phyloP scores from a whole-genome alignment of 2,329 filamentous ascomycete genomes.

The Clarireedia paspali region DNA sequence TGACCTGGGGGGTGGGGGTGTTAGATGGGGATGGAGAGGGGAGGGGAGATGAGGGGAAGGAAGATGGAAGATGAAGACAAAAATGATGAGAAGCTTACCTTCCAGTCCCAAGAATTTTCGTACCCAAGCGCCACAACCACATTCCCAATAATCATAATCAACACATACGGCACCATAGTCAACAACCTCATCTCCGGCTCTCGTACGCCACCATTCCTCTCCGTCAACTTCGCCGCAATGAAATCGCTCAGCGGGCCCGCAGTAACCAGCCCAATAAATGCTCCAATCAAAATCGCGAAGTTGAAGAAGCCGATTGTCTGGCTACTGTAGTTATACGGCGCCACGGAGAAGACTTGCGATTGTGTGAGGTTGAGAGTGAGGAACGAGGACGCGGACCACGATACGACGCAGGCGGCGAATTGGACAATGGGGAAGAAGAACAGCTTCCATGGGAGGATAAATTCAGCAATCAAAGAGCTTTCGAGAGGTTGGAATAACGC shows the following conservation, averaged over 20 bases:
- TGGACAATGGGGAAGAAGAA: constrained; percentile 56
- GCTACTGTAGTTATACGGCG: constrained; percentile 26
- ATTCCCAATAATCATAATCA: constrained; percentile 42
- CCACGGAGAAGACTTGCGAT: constrained; percentile 30
- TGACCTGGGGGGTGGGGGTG: background rate
- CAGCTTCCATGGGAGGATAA: constrained; percentile 56
- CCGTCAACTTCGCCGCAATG: constrained; percentile 25
- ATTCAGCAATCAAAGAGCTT: constrained; percentile 42
- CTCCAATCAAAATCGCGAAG: constrained; percentile 42
- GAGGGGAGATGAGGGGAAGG: background rate
- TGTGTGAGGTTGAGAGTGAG: constrained; percentile 52
- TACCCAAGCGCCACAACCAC: constrained; percentile 47
- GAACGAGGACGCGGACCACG: constrained; percentile 50
- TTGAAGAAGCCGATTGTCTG: constrained; percentile 43
- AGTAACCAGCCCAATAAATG: constrained; percentile 39
- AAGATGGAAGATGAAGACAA: background rate
- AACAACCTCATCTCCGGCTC: constrained; percentile 34
- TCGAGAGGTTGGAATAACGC: constrained; percentile 40
- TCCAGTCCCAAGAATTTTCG: constrained; percentile 45
- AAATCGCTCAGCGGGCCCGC: constrained; percentile 40
- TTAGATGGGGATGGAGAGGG: background rate
- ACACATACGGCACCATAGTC: constrained; percentile 30
- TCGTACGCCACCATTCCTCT: constrained; percentile 25
- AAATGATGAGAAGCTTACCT: constrained; percentile 26
- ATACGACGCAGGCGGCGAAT: constrained; percentile 53